A percentile compares a stretch with the other conserved stretches of the same genome.
These are phyloP conservation scores for Inga oerstediana DNA, from an alignment of 306 rosid genomes.

Conservation along the genomic window DNA sequence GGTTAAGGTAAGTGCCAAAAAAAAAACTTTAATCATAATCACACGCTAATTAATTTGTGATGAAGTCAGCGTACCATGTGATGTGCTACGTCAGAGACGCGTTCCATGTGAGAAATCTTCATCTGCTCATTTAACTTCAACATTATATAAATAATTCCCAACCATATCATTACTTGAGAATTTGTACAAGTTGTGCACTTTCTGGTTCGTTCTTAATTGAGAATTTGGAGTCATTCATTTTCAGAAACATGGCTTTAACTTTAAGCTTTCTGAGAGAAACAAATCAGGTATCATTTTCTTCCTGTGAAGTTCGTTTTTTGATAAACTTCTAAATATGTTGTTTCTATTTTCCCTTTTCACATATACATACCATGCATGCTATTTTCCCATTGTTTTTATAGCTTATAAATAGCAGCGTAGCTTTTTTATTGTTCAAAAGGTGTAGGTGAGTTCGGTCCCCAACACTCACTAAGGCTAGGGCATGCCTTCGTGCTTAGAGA, in stretches of 20 bases:
- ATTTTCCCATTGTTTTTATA: too few relatives aligned
- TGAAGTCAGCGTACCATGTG: background rate
- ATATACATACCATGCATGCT: too few relatives aligned
- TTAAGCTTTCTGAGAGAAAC: background rate
- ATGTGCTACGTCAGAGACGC: background rate
- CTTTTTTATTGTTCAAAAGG: too few relatives aligned
- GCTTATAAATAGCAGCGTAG: too few relatives aligned
- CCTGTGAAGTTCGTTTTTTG: background rate
- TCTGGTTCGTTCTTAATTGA: background rate
- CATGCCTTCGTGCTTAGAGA: too few relatives aligned
- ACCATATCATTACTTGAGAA: background rate
- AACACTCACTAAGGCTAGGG: too few relatives aligned
- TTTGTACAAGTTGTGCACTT: background rate
- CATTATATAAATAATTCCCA: background rate
- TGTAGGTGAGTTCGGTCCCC: too few relatives aligned
- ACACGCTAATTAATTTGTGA: too few relatives aligned
- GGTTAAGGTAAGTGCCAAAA: too few relatives aligned
- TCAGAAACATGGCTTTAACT: background rate
- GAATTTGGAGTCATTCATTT: background rate
- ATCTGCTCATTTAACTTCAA: background rate
- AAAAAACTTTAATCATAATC: too few relatives aligned
- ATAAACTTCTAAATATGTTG: background rate
- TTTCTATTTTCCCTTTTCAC: background rate
- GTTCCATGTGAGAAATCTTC: background rate
- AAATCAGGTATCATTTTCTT: background rate